These are phyloP conservation scores for Sphagnum contortum DNA, from an alignment of 225 moss, liverwort and hornwort species.

Conservation along the genomic window DNA sequence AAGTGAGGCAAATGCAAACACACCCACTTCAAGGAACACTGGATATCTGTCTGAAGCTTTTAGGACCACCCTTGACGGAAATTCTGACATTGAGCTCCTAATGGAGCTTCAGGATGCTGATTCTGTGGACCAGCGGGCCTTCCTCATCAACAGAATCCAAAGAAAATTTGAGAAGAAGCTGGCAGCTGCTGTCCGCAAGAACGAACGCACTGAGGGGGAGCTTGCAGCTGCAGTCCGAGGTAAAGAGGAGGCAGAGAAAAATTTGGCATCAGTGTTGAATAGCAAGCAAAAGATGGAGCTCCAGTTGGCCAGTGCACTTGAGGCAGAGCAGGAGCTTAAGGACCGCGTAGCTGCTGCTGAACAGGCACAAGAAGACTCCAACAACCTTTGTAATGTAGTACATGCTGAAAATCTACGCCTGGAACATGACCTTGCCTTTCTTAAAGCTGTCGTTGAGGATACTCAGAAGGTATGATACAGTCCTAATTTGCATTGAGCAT, in stretches of 20 bases:
- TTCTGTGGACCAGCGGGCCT: constrained; percentile 52
- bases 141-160: constrained; percentile 44
- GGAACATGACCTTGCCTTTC: constrained; percentile 75
- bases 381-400: constrained; percentile 50
- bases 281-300: constrained; percentile 66
- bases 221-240: constrained; percentile 40
- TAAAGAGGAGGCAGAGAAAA: constrained; percentile 70
- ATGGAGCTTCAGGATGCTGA: constrained; percentile 56
- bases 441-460: constrained; percentile 82
- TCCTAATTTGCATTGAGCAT: not conserved
- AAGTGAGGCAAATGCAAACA: no score
- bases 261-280: constrained; percentile 36
- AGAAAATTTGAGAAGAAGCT: constrained; percentile 72
- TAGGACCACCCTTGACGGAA: constrained; percentile 19
- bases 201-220: constrained; percentile 60
- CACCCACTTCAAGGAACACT: no score
- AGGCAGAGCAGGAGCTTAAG: constrained; percentile 58
- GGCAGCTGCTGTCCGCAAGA: constrained; percentile 53
- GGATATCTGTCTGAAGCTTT: no score
- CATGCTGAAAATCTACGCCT: constrained; percentile 70
- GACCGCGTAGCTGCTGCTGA: constrained; percentile 45
- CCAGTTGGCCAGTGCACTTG: constrained; percentile 55
- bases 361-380: constrained; percentile 64
- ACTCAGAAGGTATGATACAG: constrained; percentile 58
- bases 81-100: constrained; percentile 60